A percentile compares a stretch with the other conserved stretches of the same genome.
Conservation (phyloP, 1,139 yeast genomes). For the Zygoascus meyerae region DNA sequence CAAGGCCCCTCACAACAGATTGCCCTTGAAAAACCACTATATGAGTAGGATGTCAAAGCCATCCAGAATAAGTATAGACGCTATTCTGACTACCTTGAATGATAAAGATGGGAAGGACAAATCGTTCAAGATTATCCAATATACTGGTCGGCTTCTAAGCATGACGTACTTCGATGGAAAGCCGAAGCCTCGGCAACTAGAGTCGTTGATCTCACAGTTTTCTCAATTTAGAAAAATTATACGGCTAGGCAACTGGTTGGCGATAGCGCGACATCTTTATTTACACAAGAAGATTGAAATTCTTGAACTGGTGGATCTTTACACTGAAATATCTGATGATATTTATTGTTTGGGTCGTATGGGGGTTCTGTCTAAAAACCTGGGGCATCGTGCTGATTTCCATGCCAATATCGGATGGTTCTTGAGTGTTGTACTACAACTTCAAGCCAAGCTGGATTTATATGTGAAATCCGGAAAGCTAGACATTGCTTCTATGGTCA, state of each 20-base stretch:
- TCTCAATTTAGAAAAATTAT: constrained; percentile 31
- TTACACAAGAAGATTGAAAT: constrained; percentile 1
- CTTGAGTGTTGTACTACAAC: constrained; percentile 22
- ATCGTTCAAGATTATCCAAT: constrained; percentile 29
- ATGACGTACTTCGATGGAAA: constrained; percentile 11
- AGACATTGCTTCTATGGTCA: constrained; percentile 18
- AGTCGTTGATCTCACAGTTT: constrained; percentile 25
- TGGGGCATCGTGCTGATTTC: constrained; percentile 21
- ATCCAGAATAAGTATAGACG: constrained; percentile 13
- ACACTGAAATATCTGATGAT: constrained; percentile 31
- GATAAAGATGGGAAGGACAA: constrained; percentile 31
- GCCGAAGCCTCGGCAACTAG: constrained; percentile 13
- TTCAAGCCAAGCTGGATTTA: constrained; percentile 18
- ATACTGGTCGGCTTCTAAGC: constrained; percentile 24
- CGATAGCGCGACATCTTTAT: constrained; percentile 16
- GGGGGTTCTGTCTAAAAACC: constrained; percentile 22
- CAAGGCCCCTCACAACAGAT: no score
- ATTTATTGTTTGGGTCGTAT: constrained; percentile 27
- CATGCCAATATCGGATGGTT: constrained; percentile 29
- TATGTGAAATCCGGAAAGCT: constrained; percentile 9
- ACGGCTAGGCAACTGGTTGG: constrained; percentile 32
- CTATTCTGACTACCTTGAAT: constrained; percentile 21
- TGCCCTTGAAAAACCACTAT: no score
- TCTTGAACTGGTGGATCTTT: constrained; percentile 23
- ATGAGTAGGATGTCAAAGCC: no score